These are phyloP conservation scores for Plantago ovata DNA, from an alignment of 257 asterid species.

Conservation along the genomic window DNA sequence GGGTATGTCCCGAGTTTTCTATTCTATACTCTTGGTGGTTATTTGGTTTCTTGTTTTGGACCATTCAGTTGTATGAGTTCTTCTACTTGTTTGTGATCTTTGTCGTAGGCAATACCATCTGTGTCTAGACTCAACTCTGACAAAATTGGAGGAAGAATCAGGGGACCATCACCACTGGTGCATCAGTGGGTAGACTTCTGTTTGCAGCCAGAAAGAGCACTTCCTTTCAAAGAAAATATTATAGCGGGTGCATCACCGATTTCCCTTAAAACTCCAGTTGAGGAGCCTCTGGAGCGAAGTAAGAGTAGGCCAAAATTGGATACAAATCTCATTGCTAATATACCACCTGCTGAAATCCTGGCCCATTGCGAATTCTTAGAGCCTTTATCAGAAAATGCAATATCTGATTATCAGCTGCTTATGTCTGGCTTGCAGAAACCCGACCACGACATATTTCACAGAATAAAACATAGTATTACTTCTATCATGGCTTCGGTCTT, in stretches of 20 bases:
- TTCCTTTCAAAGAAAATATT: constrained; percentile 56
- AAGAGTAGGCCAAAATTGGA: constrained; percentile 67
- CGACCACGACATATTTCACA: constrained; percentile 19
- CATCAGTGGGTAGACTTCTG: constrained; percentile 91
- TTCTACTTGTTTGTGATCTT: neutral
- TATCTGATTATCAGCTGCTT: constrained; percentile 67
- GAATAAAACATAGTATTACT: constrained; percentile 25
- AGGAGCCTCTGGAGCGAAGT: constrained; percentile 25
- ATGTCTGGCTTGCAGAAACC: constrained; percentile 43
- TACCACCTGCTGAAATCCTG: constrained; percentile 72
- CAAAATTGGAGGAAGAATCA: constrained; percentile 71
- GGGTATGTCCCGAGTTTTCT: constrained; percentile 50
- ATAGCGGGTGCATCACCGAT: constrained; percentile 76
- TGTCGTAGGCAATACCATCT: constrained; percentile 68
- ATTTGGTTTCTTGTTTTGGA: neutral
- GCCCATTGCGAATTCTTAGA: constrained; percentile 71
- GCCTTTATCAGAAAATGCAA: constrained; percentile 63
- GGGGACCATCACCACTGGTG: constrained; percentile 82
- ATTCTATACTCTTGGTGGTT: neutral
- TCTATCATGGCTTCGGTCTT: constrained; percentile 20
- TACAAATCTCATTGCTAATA: constrained; percentile 54
- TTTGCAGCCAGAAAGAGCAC: constrained; percentile 63
- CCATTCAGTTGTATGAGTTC: neutral
- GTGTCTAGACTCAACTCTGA: constrained; percentile 50
- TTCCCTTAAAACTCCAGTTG: constrained; percentile 35